Percentiles rank a stretch among this genome's conserved stretches.
Conservation (phyloP, 1,284 basidiomycete genomes). For the Cryptococcus wingfieldii region DNA sequence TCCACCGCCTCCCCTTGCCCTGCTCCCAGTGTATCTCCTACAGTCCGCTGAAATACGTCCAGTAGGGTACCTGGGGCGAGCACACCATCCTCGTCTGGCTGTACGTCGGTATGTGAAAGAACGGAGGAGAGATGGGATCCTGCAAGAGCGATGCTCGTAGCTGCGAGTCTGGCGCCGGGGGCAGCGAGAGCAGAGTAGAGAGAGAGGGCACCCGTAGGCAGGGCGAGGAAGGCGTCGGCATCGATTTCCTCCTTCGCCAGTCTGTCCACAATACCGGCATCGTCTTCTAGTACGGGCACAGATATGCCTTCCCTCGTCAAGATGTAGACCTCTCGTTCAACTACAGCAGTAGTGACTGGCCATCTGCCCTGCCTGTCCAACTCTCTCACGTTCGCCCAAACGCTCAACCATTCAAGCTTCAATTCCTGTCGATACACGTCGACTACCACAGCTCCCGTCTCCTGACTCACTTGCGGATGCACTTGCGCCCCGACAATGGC, state of each 20-base stretch:
- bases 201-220: constrained; percentile 27
- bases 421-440: constrained; percentile 74
- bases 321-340: constrained; percentile 53
- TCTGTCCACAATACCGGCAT: constrained; percentile 56
- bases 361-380: constrained; percentile 77
- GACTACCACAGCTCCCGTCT: constrained; percentile 72
- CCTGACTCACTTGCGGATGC: constrained; percentile 63
- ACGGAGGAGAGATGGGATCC: no score
- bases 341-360: constrained; percentile 55
- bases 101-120: constrained; percentile 1
- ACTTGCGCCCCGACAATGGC: constrained; percentile 83
- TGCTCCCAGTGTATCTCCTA: constrained; percentile 14
- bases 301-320: constrained; percentile 74
- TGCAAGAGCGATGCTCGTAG: constrained; percentile 24
- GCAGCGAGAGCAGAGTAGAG: constrained; percentile 27
- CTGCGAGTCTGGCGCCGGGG: constrained; percentile 22
- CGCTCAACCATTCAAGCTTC: constrained; percentile 88
- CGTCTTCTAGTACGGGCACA: constrained; percentile 61
- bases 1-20: constrained; percentile 25
- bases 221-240: constrained; percentile 20
- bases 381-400: constrained; percentile 80
- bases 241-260: constrained; percentile 20
- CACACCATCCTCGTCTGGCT: constrained; percentile 14
- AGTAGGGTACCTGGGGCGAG: constrained; percentile 22
- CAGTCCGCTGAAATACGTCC: constrained; percentile 25